A percentile compares a stretch with the other conserved stretches of the same genome.
Evolutionary conservation across 2,329 filamentous ascomycete species (phyloP).

Genomic region (Cordyceps militaris): DNA sequence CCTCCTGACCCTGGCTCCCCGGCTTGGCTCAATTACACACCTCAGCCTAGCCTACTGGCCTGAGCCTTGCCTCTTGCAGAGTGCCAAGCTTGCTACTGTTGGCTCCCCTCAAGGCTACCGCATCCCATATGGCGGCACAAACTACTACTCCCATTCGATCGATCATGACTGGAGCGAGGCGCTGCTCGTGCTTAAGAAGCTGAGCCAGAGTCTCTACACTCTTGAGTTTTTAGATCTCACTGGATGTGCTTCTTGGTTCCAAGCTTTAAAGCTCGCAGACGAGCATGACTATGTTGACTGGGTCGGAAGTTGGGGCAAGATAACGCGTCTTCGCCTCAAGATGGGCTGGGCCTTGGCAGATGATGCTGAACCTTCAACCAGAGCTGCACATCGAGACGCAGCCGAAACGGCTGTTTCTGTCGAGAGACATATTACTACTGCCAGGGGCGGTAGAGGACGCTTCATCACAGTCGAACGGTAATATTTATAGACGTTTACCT

Average conservation of each 20-base stretch:
- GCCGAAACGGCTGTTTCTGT: constrained; percentile 33
- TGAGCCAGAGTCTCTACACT: constrained; percentile 48
- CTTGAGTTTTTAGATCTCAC: constrained; percentile 56
- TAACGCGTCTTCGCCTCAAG: constrained; percentile 37
- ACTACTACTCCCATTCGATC: constrained; percentile 49
- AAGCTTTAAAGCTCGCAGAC: constrained; percentile 36
- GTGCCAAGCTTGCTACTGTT: constrained; percentile 42
- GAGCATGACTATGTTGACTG: constrained; percentile 47
- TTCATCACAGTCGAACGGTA: constrained; percentile 41
- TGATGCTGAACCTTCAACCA: constrained; percentile 27
- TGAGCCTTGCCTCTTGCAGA: constrained; percentile 49
- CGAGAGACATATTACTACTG: constrained; percentile 40
- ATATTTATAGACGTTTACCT: background rate
- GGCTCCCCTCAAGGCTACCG: constrained; percentile 35
- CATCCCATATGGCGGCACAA: constrained; percentile 48
- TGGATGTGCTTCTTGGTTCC: constrained; percentile 50
- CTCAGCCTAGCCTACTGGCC: constrained; percentile 58
- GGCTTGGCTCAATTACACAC: constrained; percentile 50
- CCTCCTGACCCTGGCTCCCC: constrained; percentile 46
- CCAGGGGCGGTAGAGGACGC: constrained; percentile 41
- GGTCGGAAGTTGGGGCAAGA: constrained; percentile 46
- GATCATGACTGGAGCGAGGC: constrained; percentile 56
- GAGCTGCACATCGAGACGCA: constrained; percentile 28
- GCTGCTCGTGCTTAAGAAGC: constrained; percentile 44
- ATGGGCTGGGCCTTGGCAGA: constrained; percentile 35